Evolutionary conservation across 805 yeast genomes (phyloP).

Genomic region (Tetrapisispora fleetii): DNA sequence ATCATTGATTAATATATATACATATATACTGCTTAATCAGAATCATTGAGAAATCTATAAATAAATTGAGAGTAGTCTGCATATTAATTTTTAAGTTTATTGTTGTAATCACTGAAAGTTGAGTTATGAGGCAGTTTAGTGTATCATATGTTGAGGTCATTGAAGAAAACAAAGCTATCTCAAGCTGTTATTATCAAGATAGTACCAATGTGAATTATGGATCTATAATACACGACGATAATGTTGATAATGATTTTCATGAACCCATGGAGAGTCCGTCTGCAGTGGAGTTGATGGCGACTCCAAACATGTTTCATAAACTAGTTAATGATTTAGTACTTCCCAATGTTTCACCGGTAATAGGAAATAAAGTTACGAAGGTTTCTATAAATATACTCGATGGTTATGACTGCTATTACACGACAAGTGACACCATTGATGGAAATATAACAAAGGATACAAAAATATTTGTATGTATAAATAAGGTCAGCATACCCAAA

Average conservation of each 20-base stretch:
- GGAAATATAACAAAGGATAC: conserved; percentile 3
- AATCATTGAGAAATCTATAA: background rate
- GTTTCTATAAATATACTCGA: conserved; percentile 27
- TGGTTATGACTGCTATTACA: conserved; percentile 28
- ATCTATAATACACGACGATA: conserved; percentile 9
- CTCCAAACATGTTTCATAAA: conserved; percentile 18
- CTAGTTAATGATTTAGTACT: conserved; percentile 23
- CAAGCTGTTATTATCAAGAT: conserved; percentile 17
- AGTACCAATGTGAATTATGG: conserved; percentile 15
- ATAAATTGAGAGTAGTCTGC: no score
- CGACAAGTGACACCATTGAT: conserved; percentile 11
- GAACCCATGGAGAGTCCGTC: conserved; percentile 1
- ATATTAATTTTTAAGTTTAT: no score
- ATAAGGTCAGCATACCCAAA: conserved; percentile 20
- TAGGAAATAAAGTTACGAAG: conserved; percentile 28
- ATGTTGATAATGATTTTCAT: conserved; percentile 1
- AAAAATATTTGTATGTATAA: conserved; percentile 20
- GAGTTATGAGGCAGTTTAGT: conserved; percentile 12
- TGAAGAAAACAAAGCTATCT: conserved; percentile 12
- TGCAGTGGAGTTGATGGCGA: conserved; percentile 7
- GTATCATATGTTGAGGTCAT: conserved; percentile 24
- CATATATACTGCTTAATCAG: no score
- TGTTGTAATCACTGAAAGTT: background rate
- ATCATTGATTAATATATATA: no score
- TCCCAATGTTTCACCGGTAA: conserved; percentile 23